Conservation (phyloP, 2,329 filamentous ascomycete genomes). For the Epichloe scottii region DNA sequence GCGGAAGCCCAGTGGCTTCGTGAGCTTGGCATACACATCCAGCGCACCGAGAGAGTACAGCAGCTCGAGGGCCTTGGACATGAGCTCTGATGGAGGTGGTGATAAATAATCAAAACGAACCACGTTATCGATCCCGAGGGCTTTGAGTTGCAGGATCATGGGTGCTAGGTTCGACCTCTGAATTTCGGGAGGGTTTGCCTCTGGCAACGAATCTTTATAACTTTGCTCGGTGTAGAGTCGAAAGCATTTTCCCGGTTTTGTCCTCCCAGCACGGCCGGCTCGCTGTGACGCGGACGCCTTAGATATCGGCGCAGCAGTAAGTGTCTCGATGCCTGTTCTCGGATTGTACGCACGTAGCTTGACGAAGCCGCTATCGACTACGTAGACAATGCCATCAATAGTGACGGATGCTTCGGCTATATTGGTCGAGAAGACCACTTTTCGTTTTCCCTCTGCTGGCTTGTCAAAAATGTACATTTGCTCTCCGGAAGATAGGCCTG, state of each 20-base stretch:
- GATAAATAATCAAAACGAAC: constrained; percentile 83
- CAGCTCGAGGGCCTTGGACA: constrained; percentile 77
- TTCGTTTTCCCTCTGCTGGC: constrained; percentile 67
- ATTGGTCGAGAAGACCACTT: constrained; percentile 88
- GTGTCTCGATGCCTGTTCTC: constrained; percentile 70
- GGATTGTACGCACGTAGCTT: constrained; percentile 83
- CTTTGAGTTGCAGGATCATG: constrained; percentile 81
- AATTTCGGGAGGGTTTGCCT: constrained; percentile 75
- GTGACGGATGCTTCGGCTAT: constrained; percentile 95
- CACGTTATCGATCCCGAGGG: constrained; percentile 89
- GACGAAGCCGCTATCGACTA: constrained; percentile 82
- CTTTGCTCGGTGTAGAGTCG: constrained; percentile 74
- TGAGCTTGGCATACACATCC: constrained; percentile 82
- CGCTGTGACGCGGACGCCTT: constrained; percentile 89
- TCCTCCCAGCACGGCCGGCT: constrained; percentile 80
- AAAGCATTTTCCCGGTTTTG: constrained; percentile 85
- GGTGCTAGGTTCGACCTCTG: constrained; percentile 85
- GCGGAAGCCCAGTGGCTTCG: constrained; percentile 69
- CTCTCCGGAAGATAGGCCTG: constrained; percentile 77
- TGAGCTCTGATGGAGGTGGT: constrained; percentile 69
- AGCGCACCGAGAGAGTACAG: constrained; percentile 78
- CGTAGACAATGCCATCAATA: constrained; percentile 82
- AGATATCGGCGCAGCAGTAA: constrained; percentile 71
- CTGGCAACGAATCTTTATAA: constrained; percentile 47
- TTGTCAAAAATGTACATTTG: constrained; percentile 93